phyloP scores from a whole-genome alignment of 1,284 basidiomycete genomes.

The Phellopilus nigrolimitatus region DNA sequence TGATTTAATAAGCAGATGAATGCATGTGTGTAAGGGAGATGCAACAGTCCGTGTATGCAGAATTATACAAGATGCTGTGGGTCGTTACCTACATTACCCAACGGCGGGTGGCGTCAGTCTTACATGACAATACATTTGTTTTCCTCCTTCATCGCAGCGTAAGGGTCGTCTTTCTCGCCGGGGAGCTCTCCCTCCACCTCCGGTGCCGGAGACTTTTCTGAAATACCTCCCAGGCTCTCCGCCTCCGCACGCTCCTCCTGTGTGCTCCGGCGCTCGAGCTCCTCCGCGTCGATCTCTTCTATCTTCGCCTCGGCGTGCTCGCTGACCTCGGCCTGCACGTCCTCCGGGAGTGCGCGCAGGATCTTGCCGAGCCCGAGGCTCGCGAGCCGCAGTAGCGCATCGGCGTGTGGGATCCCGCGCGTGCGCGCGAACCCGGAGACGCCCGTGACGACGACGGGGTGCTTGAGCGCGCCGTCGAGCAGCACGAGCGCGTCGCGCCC shows the following conservation, averaged over 20 bases:
- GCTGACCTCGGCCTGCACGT: constrained; percentile 6
- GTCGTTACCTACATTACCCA: neutral
- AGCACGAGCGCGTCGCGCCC: constrained; percentile 23
- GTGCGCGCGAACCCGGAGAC: constrained; percentile 22
- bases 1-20: neutral
- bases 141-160: constrained; percentile 22
- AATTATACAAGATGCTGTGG: neutral
- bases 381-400: constrained; percentile 23
- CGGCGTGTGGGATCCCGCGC: constrained; percentile 23
- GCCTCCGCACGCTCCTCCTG: constrained; percentile 19
- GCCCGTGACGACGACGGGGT: constrained; percentile 25
- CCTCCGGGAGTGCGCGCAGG: constrained; percentile 21
- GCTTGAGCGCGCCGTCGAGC: constrained; percentile 23
- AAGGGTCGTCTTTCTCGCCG: constrained; percentile 16
- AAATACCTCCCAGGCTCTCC: constrained; percentile 16
- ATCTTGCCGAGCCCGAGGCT: constrained; percentile 22
- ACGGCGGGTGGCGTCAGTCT: neutral
- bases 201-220: constrained; percentile 11
- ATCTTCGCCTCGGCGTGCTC: constrained; percentile 18
- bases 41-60: neutral
- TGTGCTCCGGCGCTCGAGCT: constrained; percentile 21
- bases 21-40: too few relatives aligned
- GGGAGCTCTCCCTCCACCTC: constrained; percentile 13
- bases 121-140: constrained; percentile 19
- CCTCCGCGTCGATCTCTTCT: constrained; percentile 24